These are phyloP conservation scores for Xylariaceae sp. DNA, from an alignment of 2,329 filamentous ascomycete genomes.

Conservation along the genomic window DNA sequence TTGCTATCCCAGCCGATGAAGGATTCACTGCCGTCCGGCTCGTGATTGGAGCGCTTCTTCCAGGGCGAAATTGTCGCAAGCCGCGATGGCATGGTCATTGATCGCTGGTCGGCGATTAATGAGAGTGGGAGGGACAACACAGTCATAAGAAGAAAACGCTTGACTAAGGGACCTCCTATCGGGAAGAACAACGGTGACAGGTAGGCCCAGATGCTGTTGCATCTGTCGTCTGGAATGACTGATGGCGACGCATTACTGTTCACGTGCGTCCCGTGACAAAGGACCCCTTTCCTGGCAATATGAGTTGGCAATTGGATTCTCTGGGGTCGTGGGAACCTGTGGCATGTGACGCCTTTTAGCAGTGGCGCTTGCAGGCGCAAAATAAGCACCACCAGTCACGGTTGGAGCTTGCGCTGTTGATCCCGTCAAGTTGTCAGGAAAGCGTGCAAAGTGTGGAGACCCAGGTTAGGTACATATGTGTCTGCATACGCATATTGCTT, in stretches of 20 bases:
- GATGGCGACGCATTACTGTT: slow-evolving; percentile 13
- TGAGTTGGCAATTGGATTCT: slow-evolving; percentile 14
- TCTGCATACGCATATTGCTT: slow-evolving; percentile 6
- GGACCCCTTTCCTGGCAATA: slow-evolving; percentile 3
- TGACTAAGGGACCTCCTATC: not conserved
- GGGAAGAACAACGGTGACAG: not conserved
- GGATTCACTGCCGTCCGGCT: slow-evolving; percentile 3
- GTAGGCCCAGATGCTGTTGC: not conserved
- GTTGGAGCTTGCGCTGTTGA: too few species aligned
- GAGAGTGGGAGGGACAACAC: not conserved
- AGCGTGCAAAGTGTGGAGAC: slow-evolving; percentile 12
- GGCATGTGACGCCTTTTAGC: slow-evolving; percentile 17
- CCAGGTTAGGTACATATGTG: not conserved
- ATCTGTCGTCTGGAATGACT: slow-evolving; percentile 5
- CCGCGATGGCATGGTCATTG: slow-evolving; percentile 1
- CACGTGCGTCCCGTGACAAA: slow-evolving; percentile 10
- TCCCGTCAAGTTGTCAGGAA: slow-evolving; percentile 1
- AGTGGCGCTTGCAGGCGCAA: slow-evolving; percentile 14
- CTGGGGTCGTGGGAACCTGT: slow-evolving; percentile 9
- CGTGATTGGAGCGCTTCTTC: slow-evolving; percentile 4
- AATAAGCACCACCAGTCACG: too few species aligned
- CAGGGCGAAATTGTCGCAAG: slow-evolving; percentile 1
- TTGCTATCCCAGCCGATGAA: not conserved
- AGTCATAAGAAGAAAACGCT: not conserved
- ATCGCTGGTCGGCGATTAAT: slow-evolving; percentile 5